phyloP scores from a whole-genome alignment of 148 eudicot species.

The Agrostemma githago region DNA sequence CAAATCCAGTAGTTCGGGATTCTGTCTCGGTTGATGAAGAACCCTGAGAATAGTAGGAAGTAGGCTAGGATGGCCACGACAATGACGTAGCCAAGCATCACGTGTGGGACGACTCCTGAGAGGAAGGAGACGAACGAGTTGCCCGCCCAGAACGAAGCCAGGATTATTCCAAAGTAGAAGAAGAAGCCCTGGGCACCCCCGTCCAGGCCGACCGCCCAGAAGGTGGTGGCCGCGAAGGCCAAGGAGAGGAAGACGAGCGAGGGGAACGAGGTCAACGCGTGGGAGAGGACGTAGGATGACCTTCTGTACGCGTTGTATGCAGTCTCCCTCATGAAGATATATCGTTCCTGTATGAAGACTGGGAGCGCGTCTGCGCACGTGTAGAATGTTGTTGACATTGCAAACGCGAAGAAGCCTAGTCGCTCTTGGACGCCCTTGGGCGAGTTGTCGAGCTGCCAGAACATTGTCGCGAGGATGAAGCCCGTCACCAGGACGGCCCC shows the following conservation, averaged over 20 bases:
- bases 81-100: constrained; percentile 75
- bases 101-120: constrained; percentile 75
- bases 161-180: constrained; percentile 54
- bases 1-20: constrained; percentile 84
- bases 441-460: constrained; percentile 75
- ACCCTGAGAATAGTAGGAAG: constrained; percentile 74
- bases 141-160: constrained; percentile 86
- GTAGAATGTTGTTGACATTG: constrained; percentile 84
- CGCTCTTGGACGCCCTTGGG: constrained; percentile 86
- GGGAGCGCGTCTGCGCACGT: constrained; percentile 84
- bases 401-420: constrained; percentile 71
- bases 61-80: constrained; percentile 77
- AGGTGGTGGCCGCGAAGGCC: constrained; percentile 53
- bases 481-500: constrained; percentile 71
- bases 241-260: constrained; percentile 50
- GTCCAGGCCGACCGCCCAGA: constrained; percentile 71
- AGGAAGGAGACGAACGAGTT: constrained; percentile 82
- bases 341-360: constrained; percentile 65
- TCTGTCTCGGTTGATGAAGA: constrained; percentile 69
- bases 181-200: constrained; percentile 61
- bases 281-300: constrained; percentile 67
- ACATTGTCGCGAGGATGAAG: constrained; percentile 80
- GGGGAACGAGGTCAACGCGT: constrained; percentile 50
- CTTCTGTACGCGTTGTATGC: constrained; percentile 75
- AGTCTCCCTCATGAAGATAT: constrained; percentile 78